Percentiles rank a stretch among this genome's conserved stretches.
phyloP scores from a whole-genome alignment of 2,329 filamentous ascomycete genomes.

The Talaromyces marneffei region DNA sequence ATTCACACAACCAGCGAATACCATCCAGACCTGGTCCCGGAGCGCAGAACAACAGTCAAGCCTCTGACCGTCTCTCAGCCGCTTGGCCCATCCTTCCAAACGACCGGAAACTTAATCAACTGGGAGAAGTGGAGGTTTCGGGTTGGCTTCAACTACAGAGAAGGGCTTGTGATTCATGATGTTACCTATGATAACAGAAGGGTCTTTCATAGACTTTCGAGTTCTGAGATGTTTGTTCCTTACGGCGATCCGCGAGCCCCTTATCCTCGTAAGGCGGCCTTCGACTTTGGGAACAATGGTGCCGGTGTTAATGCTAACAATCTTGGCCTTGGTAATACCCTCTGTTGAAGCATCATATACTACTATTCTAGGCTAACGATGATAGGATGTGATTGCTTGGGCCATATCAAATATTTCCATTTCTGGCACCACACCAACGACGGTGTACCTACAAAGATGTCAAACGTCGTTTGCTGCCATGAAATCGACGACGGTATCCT shows the following conservation, averaged over 20 bases:
- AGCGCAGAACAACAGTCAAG: slow-evolving; percentile 31
- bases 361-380: slow-evolving; percentile 61
- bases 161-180: slow-evolving; percentile 63
- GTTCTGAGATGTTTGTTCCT: slow-evolving; percentile 56
- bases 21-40: slow-evolving; percentile 27
- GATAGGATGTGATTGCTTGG: slow-evolving; percentile 65
- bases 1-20: slow-evolving; percentile 37
- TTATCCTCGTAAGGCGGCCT: slow-evolving; percentile 62
- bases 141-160: slow-evolving; percentile 62
- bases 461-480: slow-evolving; percentile 10
- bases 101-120: slow-evolving; percentile 21
- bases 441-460: background rate
- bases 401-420: slow-evolving; percentile 47
- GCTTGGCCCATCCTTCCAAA: slow-evolving; percentile 31
- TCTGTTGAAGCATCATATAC: background rate
- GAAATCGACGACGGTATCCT: slow-evolving; percentile 59
- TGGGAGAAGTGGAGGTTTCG: slow-evolving; percentile 65
- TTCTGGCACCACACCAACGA: slow-evolving; percentile 10
- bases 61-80: slow-evolving; percentile 35
- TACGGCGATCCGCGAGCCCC: slow-evolving; percentile 52
- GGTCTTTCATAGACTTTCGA: slow-evolving; percentile 58
- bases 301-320: slow-evolving; percentile 60
- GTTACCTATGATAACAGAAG: slow-evolving; percentile 58
- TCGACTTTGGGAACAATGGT: slow-evolving; percentile 63
- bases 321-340: slow-evolving; percentile 45